Conservation (phyloP, 2,329 filamentous ascomycete genomes). For the Xylaria sp. region DNA sequence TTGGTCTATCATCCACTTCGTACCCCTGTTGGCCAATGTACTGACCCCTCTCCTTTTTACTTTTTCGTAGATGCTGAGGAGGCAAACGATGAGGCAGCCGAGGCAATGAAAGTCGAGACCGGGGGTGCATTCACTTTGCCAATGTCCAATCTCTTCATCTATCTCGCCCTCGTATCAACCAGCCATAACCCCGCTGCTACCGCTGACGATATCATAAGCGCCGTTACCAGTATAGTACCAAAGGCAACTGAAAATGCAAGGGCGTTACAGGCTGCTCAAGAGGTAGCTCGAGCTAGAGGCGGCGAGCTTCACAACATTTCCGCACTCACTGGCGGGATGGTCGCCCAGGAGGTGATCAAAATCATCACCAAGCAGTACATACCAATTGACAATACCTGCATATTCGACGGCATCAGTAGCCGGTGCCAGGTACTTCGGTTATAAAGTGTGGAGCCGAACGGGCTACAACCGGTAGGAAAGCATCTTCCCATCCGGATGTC, state of each 20-base stretch:
- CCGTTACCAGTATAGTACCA: constrained; percentile 47
- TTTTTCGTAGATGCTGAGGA: constrained; percentile 54
- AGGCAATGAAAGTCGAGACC: constrained; percentile 43
- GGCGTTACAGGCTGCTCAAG: constrained; percentile 59
- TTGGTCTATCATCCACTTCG: constrained; percentile 42
- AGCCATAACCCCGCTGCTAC: constrained; percentile 49
- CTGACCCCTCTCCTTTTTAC: constrained; percentile 34
- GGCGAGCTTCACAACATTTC: constrained; percentile 93
- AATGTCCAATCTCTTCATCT: constrained; percentile 68
- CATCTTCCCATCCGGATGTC: constrained; percentile 32
- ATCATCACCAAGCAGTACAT: constrained; percentile 75
- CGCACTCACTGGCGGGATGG: constrained; percentile 83
- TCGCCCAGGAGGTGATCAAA: constrained; percentile 97
- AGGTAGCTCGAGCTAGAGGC: constrained; percentile 75
- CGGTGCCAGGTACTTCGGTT: constrained; percentile 62
- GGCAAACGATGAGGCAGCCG: constrained; percentile 56
- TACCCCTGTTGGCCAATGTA: constrained; percentile 12
- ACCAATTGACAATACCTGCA: constrained; percentile 70
- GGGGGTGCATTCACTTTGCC: constrained; percentile 43
- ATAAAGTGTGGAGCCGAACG: constrained; percentile 38
- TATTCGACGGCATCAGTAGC: constrained; percentile 70
- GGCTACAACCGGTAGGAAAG: constrained; percentile 24
- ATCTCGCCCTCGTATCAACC: constrained; percentile 64
- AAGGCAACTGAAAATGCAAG: constrained; percentile 53
- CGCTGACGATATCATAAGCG: constrained; percentile 57